A percentile compares a stretch with the other conserved stretches of the same genome.
These are phyloP conservation scores for Trichoderma virens DNA, from an alignment of 495 filamentous ascomycete genomes.

Conservation along the genomic window DNA sequence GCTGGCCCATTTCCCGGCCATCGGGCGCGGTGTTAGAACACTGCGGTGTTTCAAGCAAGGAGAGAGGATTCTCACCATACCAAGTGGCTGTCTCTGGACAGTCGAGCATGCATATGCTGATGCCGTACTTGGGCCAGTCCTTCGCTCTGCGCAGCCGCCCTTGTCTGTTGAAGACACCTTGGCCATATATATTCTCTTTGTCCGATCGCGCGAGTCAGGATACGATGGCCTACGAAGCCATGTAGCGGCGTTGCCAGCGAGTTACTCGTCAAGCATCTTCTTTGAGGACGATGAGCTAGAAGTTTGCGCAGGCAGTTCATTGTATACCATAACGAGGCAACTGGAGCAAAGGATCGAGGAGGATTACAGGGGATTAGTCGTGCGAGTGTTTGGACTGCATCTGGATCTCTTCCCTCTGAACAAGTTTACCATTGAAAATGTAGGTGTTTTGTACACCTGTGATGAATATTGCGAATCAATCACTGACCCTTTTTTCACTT, in stretches of 20 bases:
- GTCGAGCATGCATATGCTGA: constrained; percentile 27
- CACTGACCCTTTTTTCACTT: constrained; percentile 16
- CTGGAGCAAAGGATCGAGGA: constrained; percentile 21
- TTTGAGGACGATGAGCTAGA: constrained; percentile 24
- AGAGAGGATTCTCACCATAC: constrained; percentile 25
- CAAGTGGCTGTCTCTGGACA: constrained; percentile 22
- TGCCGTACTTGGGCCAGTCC: constrained; percentile 23
- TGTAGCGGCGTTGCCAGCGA: constrained; percentile 22
- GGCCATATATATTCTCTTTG: constrained; percentile 24
- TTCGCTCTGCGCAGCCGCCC: constrained; percentile 22
- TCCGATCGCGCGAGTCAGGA: constrained; percentile 24
- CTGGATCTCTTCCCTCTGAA: constrained; percentile 25
- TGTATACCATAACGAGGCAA: constrained; percentile 26
- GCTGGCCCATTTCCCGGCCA: constrained; percentile 23
- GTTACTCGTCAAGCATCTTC: constrained; percentile 27
- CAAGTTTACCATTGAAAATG: constrained; percentile 25
- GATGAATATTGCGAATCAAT: constrained; percentile 17
- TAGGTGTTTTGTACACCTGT: constrained; percentile 17
- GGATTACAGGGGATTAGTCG: constrained; percentile 20
- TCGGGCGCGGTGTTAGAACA: constrained; percentile 23
- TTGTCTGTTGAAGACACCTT: constrained; percentile 27
- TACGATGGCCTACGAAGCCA: constrained; percentile 25
- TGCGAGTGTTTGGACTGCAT: constrained; percentile 21
- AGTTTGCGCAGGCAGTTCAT: constrained; percentile 23
- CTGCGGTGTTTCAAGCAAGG: constrained; percentile 24